These are phyloP conservation scores for Annona cherimola DNA, from an alignment of 164 flowering plant species.

Conservation along the genomic window DNA sequence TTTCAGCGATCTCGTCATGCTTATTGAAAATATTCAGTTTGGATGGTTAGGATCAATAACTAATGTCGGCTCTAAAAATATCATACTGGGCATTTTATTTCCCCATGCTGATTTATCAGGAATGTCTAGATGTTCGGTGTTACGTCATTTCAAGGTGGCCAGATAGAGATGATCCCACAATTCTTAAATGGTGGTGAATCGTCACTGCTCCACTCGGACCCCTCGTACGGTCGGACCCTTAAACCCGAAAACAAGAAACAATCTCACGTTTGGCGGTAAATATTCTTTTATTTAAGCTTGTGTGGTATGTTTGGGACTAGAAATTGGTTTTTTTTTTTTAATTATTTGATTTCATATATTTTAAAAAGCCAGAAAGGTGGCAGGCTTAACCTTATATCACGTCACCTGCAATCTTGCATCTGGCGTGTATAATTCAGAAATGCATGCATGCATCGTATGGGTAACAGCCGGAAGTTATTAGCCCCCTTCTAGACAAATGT, in stretches of 20 bases:
- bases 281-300: neutral
- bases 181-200: neutral
- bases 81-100: no score
- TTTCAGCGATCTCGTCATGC: neutral
- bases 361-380: neutral
- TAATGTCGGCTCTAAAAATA: no score
- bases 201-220: neutral
- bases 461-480: no score
- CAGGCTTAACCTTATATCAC: neutral
- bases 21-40: neutral
- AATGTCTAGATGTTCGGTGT: no score
- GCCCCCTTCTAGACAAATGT: no score
- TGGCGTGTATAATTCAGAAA: neutral
- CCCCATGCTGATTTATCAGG: no score
- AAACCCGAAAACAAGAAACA: neutral
- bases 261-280: neutral
- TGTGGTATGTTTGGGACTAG: neutral
- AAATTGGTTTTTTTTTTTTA: no score
- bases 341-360: neutral
- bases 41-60: neutral
- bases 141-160: no score
- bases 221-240: neutral
- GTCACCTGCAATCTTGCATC: conserved; percentile 2
- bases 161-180: neutral
- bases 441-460: no score